A percentile compares a stretch with the other conserved stretches of the same genome.
These are phyloP conservation scores for Nakazawaea laoshanensis DNA, from an alignment of 805 yeast genomes.

Conservation along the genomic window DNA sequence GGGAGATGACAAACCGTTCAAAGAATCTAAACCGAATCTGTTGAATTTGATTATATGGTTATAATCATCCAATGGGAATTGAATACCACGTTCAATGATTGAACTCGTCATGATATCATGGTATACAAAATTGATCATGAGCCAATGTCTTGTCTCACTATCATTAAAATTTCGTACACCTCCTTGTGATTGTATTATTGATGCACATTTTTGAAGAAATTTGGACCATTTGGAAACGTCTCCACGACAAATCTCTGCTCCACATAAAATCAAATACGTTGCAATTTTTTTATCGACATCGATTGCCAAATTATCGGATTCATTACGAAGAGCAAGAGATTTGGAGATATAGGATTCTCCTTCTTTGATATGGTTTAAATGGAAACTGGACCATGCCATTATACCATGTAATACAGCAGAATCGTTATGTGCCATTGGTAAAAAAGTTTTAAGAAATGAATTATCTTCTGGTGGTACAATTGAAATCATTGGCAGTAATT, in stretches of 20 bases:
- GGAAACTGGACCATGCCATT: constrained; percentile 49
- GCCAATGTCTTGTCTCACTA: constrained; percentile 59
- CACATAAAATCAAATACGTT: constrained; percentile 56
- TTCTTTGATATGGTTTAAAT: constrained; percentile 17
- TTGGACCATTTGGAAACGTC: constrained; percentile 72
- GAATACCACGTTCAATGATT: constrained; percentile 50
- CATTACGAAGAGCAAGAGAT: constrained; percentile 30
- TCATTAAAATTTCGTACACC: constrained; percentile 45
- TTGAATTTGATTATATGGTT: constrained; percentile 35
- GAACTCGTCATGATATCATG: constrained; percentile 69
- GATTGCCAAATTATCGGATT: constrained; percentile 18
- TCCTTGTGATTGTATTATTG: constrained; percentile 43
- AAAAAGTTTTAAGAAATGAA: constrained; percentile 40
- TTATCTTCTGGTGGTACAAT: constrained; percentile 44
- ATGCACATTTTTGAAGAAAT: constrained; percentile 58
- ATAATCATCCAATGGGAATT: constrained; percentile 56
- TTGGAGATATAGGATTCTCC: constrained; percentile 33
- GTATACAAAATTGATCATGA: constrained; percentile 70
- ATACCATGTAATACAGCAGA: constrained; percentile 42
- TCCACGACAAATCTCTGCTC: constrained; percentile 79
- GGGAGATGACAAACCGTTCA: constrained; percentile 66
- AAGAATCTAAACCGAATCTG: constrained; percentile 51
- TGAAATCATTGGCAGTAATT: constrained; percentile 31
- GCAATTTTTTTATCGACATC: constrained; percentile 44
- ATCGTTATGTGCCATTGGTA: constrained; percentile 48